phyloP scores from a whole-genome alignment of 495 filamentous ascomycete genomes.

The Penicillium odoratum region DNA sequence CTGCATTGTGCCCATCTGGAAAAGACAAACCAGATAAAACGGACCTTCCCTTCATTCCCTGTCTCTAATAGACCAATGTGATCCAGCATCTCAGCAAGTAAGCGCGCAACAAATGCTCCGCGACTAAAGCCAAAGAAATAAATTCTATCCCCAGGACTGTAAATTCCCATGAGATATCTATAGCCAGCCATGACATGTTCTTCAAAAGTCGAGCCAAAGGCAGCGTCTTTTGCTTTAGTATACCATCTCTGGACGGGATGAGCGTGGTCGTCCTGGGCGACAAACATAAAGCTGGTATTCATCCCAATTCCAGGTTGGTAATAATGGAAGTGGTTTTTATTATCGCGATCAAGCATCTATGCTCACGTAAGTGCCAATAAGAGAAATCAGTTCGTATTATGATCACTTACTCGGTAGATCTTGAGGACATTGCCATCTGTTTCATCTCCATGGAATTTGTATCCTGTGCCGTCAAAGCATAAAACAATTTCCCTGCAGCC shows the following conservation, averaged over 20 bases:
- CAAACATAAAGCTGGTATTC: not conserved
- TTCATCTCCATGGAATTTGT: conserved; percentile 38
- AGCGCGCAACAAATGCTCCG: conserved; percentile 78
- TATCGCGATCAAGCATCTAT: conserved; percentile 35
- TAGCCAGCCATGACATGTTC: conserved; percentile 81
- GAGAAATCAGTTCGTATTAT: not conserved
- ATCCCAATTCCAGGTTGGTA: conserved; percentile 41
- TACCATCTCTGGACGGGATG: conserved; percentile 35
- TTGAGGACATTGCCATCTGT: conserved; percentile 48
- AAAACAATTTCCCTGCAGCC: conserved; percentile 24
- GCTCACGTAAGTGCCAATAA: not conserved
- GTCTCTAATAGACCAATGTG: conserved; percentile 70
- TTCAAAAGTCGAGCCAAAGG: conserved; percentile 71
- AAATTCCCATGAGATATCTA: conserved; percentile 87
- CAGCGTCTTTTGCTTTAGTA: conserved; percentile 69
- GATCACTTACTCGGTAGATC: conserved; percentile 23
- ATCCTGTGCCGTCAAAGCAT: conserved; percentile 50
- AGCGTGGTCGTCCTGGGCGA: conserved; percentile 49
- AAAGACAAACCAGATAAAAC: conserved; percentile 80
- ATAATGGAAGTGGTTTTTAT: conserved; percentile 36
- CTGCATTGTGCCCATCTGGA: conserved; percentile 66
- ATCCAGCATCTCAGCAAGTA: conserved; percentile 81
- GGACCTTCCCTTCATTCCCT: conserved; percentile 81
- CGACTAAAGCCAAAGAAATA: conserved; percentile 79
- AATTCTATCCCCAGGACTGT: conserved; percentile 69